Conservation (phyloP, 768 basidiomycete species). For the Tricholoma hemisulphureum region DNA sequence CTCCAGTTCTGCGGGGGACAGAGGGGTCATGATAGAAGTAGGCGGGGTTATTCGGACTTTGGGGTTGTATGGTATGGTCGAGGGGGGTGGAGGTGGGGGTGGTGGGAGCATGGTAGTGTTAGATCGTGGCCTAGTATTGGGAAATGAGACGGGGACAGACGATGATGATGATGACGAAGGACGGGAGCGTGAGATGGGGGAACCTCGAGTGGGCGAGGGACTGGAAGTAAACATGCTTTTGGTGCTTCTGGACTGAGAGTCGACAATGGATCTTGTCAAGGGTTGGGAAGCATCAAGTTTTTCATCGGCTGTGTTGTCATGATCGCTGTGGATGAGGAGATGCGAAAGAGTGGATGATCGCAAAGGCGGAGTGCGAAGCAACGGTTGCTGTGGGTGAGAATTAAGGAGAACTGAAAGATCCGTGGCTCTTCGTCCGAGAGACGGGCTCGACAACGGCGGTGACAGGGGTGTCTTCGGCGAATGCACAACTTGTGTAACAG, state of each 20-base stretch:
- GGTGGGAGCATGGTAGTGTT: conserved; percentile 32
- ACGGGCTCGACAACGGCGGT: conserved; percentile 45
- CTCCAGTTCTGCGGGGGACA: conserved; percentile 62
- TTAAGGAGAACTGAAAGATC: conserved; percentile 79
- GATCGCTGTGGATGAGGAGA: conserved; percentile 36
- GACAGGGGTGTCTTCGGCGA: conserved; percentile 26
- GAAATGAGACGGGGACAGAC: conserved; percentile 22
- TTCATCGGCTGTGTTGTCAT: conserved; percentile 25
- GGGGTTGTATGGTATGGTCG: conserved; percentile 63
- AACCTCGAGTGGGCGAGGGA: conserved; percentile 25
- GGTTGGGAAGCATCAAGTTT: conserved; percentile 33
- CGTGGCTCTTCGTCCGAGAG: conserved; percentile 62
- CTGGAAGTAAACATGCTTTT: conserved; percentile 23
- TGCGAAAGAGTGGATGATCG: conserved; percentile 47
- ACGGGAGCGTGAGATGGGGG: conserved; percentile 29
- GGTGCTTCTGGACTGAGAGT: conserved; percentile 13
- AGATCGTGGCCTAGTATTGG: conserved; percentile 20
- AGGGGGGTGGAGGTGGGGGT: conserved; percentile 30
- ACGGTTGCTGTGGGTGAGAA: conserved; percentile 41
- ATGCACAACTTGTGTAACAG: conserved; percentile 45
- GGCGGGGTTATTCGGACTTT: conserved; percentile 59
- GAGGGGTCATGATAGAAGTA: conserved; percentile 59
- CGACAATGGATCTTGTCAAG: conserved; percentile 23
- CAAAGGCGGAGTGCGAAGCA: conserved; percentile 26
- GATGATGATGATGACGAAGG: conserved; percentile 39